Evolutionary conservation across 768 basidiomycete species (phyloP).

Genomic region (Rhizopogon salebrosus): DNA sequence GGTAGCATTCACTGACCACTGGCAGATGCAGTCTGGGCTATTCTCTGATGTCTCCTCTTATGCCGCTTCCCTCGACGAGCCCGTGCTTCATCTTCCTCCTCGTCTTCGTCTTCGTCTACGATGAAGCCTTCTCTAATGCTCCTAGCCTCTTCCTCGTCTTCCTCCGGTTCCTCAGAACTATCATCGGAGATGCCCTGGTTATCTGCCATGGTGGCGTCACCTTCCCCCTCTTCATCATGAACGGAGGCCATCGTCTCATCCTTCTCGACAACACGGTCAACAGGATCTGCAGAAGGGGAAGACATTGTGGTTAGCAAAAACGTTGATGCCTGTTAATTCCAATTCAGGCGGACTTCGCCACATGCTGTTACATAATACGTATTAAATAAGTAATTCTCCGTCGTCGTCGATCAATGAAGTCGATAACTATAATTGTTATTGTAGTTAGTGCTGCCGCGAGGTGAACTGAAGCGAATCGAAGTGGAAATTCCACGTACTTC

Average conservation of each 20-base stretch:
- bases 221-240: conserved; percentile 42
- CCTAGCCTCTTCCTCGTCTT: conserved; percentile 84
- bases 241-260: conserved; percentile 62
- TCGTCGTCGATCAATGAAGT: no score
- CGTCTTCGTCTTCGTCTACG: conserved; percentile 81
- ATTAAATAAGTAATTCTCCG: no score
- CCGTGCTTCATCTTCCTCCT: conserved; percentile 50
- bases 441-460: no score
- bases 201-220: conserved; percentile 47
- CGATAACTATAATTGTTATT: no score
- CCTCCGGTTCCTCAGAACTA: conserved; percentile 86
- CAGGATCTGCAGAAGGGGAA: conserved; percentile 40
- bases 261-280: conserved; percentile 28
- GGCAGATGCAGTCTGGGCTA: no score
- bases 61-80: conserved; percentile 59
- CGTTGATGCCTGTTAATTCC: neutral
- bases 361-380: neutral
- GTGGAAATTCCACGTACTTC: no score
- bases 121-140: conserved; percentile 87
- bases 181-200: conserved; percentile 54
- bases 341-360: conserved; percentile 2
- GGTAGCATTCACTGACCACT: no score
- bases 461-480: no score
- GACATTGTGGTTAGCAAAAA: conserved; percentile 43
- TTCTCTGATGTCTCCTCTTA: conserved; percentile 58